Evolutionary conservation across 2,329 filamentous ascomycete genomes (phyloP).

Genomic region (Colletotrichum tofieldiae): DNA sequence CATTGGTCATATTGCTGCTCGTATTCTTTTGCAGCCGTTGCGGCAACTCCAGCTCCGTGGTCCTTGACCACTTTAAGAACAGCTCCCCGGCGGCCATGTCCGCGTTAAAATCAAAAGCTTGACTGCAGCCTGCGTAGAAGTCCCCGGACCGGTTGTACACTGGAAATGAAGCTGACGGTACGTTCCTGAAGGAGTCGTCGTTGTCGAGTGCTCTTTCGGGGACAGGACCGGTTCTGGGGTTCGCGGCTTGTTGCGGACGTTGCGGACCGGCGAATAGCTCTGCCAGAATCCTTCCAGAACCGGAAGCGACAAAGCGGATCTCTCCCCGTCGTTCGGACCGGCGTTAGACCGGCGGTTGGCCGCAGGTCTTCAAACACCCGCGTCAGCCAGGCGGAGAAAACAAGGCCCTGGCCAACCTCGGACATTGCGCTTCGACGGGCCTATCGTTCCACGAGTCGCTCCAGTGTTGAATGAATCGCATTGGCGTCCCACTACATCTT

Average conservation of each 20-base stretch:
- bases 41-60: background rate
- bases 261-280: background rate
- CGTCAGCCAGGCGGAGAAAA: background rate
- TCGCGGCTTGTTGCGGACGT: background rate
- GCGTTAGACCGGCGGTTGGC: background rate
- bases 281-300: conserved; percentile 3
- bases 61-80: background rate
- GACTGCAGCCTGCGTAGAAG: too few relatives aligned
- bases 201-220: background rate
- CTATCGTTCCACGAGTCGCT: background rate
- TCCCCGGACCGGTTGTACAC: background rate
- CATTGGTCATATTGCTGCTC: background rate
- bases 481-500: background rate
- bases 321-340: background rate
- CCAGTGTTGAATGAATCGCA: background rate
- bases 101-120: background rate
- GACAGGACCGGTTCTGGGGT: background rate
- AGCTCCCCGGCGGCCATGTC: background rate
- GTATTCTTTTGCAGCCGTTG: background rate
- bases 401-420: background rate
- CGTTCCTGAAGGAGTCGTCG: too few relatives aligned
- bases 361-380: background rate
- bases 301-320: background rate
- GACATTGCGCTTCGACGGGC: background rate
- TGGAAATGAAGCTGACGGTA: background rate